Evolutionary conservation across 2,329 filamentous ascomycete species (phyloP), one percentile per base, ranked within the genome.

Genomic region (Diaporthe caulivora): DNA sequence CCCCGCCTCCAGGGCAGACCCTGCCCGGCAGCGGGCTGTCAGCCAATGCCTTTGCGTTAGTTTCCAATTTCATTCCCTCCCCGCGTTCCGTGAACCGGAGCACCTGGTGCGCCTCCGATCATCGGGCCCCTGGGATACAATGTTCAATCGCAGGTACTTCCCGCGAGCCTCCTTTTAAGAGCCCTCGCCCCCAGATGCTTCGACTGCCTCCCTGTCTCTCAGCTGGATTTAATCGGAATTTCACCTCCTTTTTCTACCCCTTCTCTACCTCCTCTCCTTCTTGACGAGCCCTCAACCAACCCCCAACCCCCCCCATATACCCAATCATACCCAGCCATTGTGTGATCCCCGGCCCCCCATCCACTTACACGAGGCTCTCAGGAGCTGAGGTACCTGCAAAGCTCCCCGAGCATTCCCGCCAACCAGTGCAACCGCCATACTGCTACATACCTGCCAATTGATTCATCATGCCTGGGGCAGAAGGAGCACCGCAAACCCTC

Each of bases 401-500:
- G 17, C 54, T 51, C n/a, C 10, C 54, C 31, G 31, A 37, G 44
- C 40, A 31, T 44, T 40, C 37, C 49, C 64, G 42, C 18, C 26
- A 37, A 18, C 51, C 53, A 29, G 60, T 71, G 53, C 54, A 55
- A 71, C 73, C 18, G 49, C 31, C 67, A 73, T 47, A 42, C 13
- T 65, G 58, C 60, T n/a, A 49, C 13, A 34, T 26, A 42, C n/a
- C 31, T 26, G 42, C 18, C 60, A 62, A 57, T 44, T 40, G n/a
- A 53, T 26, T 68, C 71, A 87, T 91, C 83, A 97, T 97, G 95
- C 95, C 95, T 82, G 90, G 88, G 81, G 90, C 90, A 78, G 91
- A 93, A 78, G 87, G 88, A 83, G 89, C 88, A 77, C 94, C 94
- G 71, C 92, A 92, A 85, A 98, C 95, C 79, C 89, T 98, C 81